These are phyloP conservation scores for Aplosporella prunicola DNA, from an alignment of 2,329 filamentous ascomycete species.

Conservation along the genomic window DNA sequence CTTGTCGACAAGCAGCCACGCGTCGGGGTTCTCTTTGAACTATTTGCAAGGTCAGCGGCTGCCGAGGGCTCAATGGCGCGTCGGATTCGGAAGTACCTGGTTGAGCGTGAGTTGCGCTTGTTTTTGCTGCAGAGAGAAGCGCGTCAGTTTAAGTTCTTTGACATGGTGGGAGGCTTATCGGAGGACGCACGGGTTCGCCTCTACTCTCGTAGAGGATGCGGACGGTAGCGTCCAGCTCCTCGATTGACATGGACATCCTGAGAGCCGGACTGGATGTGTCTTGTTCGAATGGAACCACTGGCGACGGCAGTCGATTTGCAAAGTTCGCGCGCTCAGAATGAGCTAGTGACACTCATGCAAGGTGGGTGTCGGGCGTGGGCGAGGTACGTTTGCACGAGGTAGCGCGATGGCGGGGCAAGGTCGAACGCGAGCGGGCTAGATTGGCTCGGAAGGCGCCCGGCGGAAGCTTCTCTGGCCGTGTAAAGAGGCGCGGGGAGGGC, in stretches of 20 bases:
- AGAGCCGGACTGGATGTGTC: slow-evolving; percentile 12
- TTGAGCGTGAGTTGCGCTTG: slow-evolving; percentile 86
- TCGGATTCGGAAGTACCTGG: slow-evolving; percentile 53
- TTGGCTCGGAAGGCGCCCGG: neutral
- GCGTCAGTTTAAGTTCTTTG: slow-evolving; percentile 23
- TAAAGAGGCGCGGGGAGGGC: slow-evolving; percentile 3
- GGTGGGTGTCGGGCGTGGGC: too few relatives aligned
- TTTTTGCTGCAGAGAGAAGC: slow-evolving; percentile 63
- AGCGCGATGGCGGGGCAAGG: slow-evolving; percentile 11
- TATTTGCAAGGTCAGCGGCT: slow-evolving; percentile 31
- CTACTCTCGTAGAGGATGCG: slow-evolving; percentile 96
- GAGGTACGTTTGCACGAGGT: slow-evolving; percentile 10
- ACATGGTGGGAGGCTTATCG: slow-evolving; percentile 7
- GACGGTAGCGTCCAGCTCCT: slow-evolving; percentile 93
- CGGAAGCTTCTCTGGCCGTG: neutral
- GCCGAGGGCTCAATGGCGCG: slow-evolving; percentile 6
- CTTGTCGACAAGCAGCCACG: slow-evolving; percentile 95
- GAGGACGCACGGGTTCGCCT: slow-evolving; percentile 70
- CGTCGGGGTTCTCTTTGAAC: slow-evolving; percentile 99
- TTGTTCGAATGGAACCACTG: slow-evolving; percentile 1
- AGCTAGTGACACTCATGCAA: too few relatives aligned
- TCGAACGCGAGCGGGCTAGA: slow-evolving; percentile 6
- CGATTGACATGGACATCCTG: slow-evolving; percentile 62
- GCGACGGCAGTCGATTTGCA: neutral
- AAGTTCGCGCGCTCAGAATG: slow-evolving; percentile 11